Evolutionary conservation across 345 rosid species (phyloP), one percentile per base, ranked within the genome.

Genomic region (Sonneratia alba): DNA sequence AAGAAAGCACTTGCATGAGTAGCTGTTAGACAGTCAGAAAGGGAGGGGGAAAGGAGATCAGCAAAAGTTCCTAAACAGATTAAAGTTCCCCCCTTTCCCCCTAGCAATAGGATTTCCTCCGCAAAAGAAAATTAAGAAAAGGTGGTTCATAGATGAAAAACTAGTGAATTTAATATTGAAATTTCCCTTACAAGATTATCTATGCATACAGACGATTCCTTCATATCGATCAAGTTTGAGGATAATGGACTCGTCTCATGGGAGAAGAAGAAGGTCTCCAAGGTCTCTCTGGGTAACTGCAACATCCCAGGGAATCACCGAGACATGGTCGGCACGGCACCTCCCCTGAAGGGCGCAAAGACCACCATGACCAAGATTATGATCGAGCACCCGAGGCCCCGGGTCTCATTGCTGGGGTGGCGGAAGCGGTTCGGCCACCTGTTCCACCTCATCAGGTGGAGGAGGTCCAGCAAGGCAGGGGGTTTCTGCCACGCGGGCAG

Each of bases 221-320:
- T 95, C 73, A 95, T 95, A 78, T 92, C 98, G 14, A 95, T 95
- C 27, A 88, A 90, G 78, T 92, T 95, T 73, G 98, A 88, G 79
- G 82, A 87, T 70, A 86, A 90, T 77, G 99, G 97, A 7, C 84
- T 74, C 48, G 91, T 91, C 18, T 90, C 89, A 7, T 92, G 99
- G 99, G 99, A 92, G 72, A 92, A 84, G 79, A 76, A 24, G 38
- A 75, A 77, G 75, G 81, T 80, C 73, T 81, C 95, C 24, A 88
- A 89, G 76, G 81, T 81, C 57, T 83, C 87, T 59, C 73, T 82
- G 2, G 89, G 87, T 64, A 71, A 83, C 70, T 78, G 82, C 82
- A 81, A 72, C 79, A 81, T 80, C 77, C 61, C 83, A n/a, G 79
- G 80, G 82, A 74, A 79, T 67, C 81, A 67, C 66, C 43, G 67